Conservation (phyloP, 1,139 yeast genomes). For the Yamadazyma friedrichii region DNA sequence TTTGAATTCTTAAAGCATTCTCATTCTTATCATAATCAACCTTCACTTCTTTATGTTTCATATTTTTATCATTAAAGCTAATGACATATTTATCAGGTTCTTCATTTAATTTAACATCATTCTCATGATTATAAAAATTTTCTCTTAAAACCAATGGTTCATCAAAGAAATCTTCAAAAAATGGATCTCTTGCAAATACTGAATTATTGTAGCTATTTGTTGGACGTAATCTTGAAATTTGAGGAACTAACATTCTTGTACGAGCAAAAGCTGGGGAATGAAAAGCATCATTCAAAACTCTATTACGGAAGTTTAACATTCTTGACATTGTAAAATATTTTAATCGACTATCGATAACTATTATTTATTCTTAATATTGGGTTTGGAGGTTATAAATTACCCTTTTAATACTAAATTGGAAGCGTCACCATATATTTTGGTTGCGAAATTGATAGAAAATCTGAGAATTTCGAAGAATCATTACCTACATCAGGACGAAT, state of each 20-base stretch:
- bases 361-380: neutral
- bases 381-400: neutral
- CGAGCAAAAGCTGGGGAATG: neutral
- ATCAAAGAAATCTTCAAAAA: slow-evolving; percentile 9
- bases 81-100: slow-evolving; percentile 23
- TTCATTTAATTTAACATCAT: slow-evolving; percentile 21
- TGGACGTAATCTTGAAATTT: slow-evolving; percentile 4
- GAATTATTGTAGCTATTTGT: slow-evolving; percentile 5
- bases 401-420: neutral
- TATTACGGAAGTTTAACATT: slow-evolving; percentile 11
- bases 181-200: slow-evolving; percentile 3
- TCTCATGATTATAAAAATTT: slow-evolving; percentile 10
- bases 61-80: slow-evolving; percentile 16
- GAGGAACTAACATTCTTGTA: slow-evolving; percentile 1
- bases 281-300: slow-evolving; percentile 10
- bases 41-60: slow-evolving; percentile 20
- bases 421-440: neutral
- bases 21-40: slow-evolving; percentile 22
- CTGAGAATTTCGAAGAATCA: neutral
- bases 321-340: neutral
- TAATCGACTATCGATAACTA: neutral
- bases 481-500: no score
- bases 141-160: slow-evolving; percentile 13
- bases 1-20: slow-evolving; percentile 19
- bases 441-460: neutral